Evolutionary conservation across 352 stramenopile species (phyloP), one percentile per base, ranked within the genome.

Genomic region (Phytopythium aichiense): DNA sequence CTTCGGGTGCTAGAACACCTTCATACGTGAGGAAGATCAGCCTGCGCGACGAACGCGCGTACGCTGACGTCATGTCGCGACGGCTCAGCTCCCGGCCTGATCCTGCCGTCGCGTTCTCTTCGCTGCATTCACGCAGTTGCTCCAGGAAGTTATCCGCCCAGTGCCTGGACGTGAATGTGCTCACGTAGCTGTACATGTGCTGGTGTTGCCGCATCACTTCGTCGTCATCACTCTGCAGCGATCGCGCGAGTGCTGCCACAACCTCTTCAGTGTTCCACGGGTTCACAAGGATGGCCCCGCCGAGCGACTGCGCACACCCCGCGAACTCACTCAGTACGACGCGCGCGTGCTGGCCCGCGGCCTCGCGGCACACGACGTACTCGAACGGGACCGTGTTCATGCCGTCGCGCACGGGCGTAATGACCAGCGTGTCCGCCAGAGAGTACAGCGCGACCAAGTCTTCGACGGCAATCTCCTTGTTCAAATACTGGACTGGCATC

Each of bases 311-410:
- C 0, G 89, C 88, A 38, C 84, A 94, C 4, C 91, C 91, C 25
- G 91, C 87, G 72, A 97, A 97, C 61, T 97, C 91, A 42, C 84
- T 96, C 51, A 97, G 56, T n/a, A 97, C 88, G 7, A 97, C 85
- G 8, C 91, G 88, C 7, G 89, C 86, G 30, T 81, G 81, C 38
- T 84, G 77, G 15, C 76, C 77, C 12, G 70, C 64, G 2, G 81
- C 84, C 63, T 95, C 86, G 33, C 92, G 86, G 30, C 87, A 95
- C 13, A 92, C 88, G 0, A 97, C 73, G 64, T 96, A 97, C 63
- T 95, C 89, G 68, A 96, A 94, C 30, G 86, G 87, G 35, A 97
- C 82, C 8, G 91, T 92, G 66, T 97, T 97, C 89, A 97, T 96
- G 18, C 91, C 91, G 50, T 97, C 91, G 22, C 87, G 79, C 11